Evolutionary conservation across 2,329 filamentous ascomycete species (phyloP).

Genomic region (Westerdykella ornata): DNA sequence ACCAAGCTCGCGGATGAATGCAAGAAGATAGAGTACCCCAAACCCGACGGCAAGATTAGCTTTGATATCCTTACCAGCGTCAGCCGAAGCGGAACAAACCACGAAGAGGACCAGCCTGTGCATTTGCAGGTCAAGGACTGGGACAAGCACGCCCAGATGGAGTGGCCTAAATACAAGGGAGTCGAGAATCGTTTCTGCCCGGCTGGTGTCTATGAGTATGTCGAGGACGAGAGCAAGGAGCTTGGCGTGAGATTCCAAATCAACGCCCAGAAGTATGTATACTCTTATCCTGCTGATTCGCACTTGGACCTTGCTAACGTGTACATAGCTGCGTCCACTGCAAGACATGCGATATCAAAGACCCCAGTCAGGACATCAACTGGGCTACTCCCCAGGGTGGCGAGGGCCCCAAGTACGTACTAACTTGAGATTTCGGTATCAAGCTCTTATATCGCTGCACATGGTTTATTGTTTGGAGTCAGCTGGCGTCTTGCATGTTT

Average conservation of each 20-base stretch:
- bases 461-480: too few relatives aligned
- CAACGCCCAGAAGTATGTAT: constrained; percentile 87
- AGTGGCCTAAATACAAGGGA: constrained; percentile 84
- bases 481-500: too few relatives aligned
- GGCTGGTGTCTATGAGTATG: constrained; percentile 95
- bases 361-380: constrained; percentile 92
- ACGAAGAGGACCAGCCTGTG: constrained; percentile 96
- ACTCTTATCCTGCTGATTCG: neutral
- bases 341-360: constrained; percentile 99
- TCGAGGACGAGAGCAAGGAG: constrained; percentile 82
- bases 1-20: constrained; percentile 75
- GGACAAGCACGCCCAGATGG: constrained; percentile 77
- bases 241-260: constrained; percentile 94
- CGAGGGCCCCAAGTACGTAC: constrained; percentile 61
- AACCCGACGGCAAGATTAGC: constrained; percentile 88
- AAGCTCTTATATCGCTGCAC: neutral
- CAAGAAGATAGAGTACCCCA: constrained; percentile 89
- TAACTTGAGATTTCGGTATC: constrained; percentile 41
- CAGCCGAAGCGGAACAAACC: constrained; percentile 90
- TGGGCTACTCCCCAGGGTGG: constrained; percentile 85
- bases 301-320: constrained; percentile 20
- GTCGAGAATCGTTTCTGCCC: constrained; percentile 96
- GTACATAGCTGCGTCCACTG: constrained; percentile 83
- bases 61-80: constrained; percentile 97
- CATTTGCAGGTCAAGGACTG: constrained; percentile 93